Conservation (phyloP, 2,329 filamentous ascomycete genomes). For the Trichophaea hybrida region DNA sequence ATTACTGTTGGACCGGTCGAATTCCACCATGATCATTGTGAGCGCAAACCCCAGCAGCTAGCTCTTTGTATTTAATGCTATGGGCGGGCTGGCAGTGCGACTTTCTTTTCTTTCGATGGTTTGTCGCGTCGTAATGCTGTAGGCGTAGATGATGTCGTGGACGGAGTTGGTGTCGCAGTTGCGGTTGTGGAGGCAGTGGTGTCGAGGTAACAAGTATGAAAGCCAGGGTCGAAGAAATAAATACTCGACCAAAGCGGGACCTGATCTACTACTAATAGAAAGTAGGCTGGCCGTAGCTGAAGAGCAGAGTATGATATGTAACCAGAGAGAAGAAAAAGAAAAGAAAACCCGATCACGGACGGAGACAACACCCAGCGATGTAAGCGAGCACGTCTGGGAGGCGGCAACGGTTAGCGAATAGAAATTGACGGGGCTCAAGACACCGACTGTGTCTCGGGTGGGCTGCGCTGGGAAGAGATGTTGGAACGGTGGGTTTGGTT, state of each 20-base stretch:
- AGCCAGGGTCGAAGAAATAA: background rate
- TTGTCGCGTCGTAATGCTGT: background rate
- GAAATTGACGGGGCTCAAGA: background rate
- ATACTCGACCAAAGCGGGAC: background rate
- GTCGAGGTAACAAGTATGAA: constrained; percentile 2
- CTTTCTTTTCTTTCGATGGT: background rate
- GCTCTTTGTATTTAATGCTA: background rate
- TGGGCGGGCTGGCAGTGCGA: too few species aligned
- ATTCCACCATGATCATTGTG: constrained; percentile 29
- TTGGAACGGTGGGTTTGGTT: constrained; percentile 11
- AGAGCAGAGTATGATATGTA: background rate
- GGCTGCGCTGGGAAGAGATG: background rate
- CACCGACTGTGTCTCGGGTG: constrained; percentile 8
- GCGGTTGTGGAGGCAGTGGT: background rate
- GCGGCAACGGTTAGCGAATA: background rate
- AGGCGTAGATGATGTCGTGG: background rate
- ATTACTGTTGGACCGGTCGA: constrained; percentile 23
- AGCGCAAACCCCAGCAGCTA: constrained; percentile 12
- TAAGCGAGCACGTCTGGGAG: constrained; percentile 4
- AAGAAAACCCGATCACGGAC: background rate
- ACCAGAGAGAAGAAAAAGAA: background rate
- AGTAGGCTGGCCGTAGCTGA: background rate
- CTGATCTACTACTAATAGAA: background rate
- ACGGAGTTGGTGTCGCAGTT: background rate
- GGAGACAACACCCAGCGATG: background rate